A percentile compares a stretch with the other conserved stretches of the same genome.
Conservation (phyloP, 768 basidiomycete species). For the Suillus americanus region DNA sequence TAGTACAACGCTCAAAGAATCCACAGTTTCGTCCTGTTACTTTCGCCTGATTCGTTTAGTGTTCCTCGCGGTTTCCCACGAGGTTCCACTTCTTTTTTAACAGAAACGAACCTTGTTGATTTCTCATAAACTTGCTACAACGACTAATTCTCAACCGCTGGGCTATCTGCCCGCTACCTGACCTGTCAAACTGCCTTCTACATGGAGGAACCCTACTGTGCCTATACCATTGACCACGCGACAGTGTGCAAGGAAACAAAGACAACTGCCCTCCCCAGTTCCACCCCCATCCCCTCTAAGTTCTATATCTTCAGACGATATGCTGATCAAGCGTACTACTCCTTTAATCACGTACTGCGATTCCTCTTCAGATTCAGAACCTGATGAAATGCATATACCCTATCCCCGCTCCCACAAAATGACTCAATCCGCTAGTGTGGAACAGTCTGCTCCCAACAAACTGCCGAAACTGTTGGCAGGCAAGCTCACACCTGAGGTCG, state of each 20-base stretch:
- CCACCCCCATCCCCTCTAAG: not conserved
- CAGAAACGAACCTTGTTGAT: not conserved
- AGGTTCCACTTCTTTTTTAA: constrained; percentile 1
- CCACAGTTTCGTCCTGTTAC: not conserved
- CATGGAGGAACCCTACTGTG: not conserved
- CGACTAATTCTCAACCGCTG: not conserved
- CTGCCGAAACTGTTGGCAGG: too few species aligned
- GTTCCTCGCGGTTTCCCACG: not conserved
- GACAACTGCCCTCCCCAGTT: fast-evolving
- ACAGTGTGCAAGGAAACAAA: not conserved
- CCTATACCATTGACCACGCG: fast-evolving
- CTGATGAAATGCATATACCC: not conserved
- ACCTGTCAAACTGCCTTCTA: not conserved
- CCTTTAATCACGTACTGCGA: fast-evolving
- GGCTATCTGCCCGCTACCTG: not conserved
- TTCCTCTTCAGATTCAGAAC: not conserved
- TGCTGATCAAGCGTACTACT: fast-evolving
- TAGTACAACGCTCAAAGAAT: not conserved
- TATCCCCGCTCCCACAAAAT: fast-evolving
- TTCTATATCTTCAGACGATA: fast-evolving
- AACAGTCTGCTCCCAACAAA: not conserved
- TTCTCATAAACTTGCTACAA: not conserved
- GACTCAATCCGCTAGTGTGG: fast-evolving
- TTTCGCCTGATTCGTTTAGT: not conserved
- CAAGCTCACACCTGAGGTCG: too few species aligned